Base-by-base conservation (phyloP, 805 yeast genomes). In the Zygotorulaspora danielsina region DNA sequence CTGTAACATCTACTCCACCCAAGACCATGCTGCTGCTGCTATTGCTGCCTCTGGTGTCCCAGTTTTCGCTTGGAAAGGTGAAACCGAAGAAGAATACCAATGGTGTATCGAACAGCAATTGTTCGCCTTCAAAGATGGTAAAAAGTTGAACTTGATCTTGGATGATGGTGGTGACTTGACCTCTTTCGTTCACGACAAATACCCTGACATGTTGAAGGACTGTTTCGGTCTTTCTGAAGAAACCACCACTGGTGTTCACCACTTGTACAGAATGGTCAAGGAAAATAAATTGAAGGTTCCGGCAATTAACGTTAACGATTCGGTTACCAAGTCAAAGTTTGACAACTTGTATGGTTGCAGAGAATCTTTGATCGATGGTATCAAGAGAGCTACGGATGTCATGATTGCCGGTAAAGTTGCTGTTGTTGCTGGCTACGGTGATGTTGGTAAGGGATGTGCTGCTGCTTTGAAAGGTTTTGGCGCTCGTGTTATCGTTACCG, bases 81-180 rank as follows among this genome's bases (percentile, higher is more conserved):
- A 90, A 81, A 87, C 97, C 70, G 98, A 90, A 73, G 97, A 90
- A 78, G 98, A 90, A 77, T 93, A 90, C 81, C 66, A 79, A 65
- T 90, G 98, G 98, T 90, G 98, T 80, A 86, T 90, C 61, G 97
- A 93, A 77, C 97, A 90, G 77, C 97, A 93, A 78, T 82, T 90
- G 70, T 88, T 84, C 64, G 85, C 97, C 50, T 90, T 90, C 90
- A 90, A 90, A 78, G 96, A 89, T 71, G 81, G 78, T 69, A 79
- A 84, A 78, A 84, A 85, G 73, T 84, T 90, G 70, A 90, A 90
- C 86, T 78, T 90, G 74, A 93, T 90, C 70, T 80, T 90, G 67
- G 98, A 90, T 67, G 98, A 90, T 65, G 98, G 98, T 83, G 98
- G 98, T 68, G 98, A 90, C 69, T 81, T 90, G 69, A 90, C 98